phyloP scores from a whole-genome alignment of 1,139 yeast genomes.

The Hyphopichia fennica region DNA sequence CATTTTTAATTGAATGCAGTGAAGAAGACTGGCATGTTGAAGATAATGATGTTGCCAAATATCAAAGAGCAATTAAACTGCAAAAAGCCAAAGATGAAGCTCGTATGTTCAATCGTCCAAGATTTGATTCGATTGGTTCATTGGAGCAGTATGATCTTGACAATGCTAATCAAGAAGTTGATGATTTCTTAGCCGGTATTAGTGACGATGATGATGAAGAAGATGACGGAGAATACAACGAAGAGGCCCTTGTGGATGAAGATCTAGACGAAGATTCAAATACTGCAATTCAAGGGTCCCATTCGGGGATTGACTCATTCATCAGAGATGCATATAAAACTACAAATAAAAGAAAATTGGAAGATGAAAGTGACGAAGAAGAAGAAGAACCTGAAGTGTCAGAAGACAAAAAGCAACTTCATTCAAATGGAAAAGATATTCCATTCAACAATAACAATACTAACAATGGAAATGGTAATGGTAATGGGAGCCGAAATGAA shows the following conservation, averaged over 20 bases:
- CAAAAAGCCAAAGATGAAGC: constrained; percentile 14
- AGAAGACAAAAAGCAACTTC: not conserved
- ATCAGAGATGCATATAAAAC: constrained; percentile 30
- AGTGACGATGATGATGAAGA: constrained; percentile 46
- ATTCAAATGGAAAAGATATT: not conserved
- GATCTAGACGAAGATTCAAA: constrained; percentile 12
- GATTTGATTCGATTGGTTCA: constrained; percentile 30
- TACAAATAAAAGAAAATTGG: constrained; percentile 14
- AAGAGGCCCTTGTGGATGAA: constrained; percentile 9
- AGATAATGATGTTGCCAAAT: constrained; percentile 44
- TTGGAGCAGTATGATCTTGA: constrained; percentile 49
- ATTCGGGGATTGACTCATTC: constrained; percentile 23
- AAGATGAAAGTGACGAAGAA: constrained; percentile 12
- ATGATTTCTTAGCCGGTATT: constrained; percentile 57
- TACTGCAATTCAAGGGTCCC: constrained; percentile 10
- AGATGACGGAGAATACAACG: constrained; percentile 26
- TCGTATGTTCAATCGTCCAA: constrained; percentile 12
- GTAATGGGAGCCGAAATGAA: not conserved
- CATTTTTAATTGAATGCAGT: constrained; percentile 53
- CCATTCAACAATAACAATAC: not conserved
- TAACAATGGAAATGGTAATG: not conserved
- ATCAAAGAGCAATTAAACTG: constrained; percentile 32
- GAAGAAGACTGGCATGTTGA: constrained; percentile 43
- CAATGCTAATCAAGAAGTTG: constrained; percentile 59
- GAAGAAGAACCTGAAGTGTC: constrained; percentile 1